Percentiles rank a stretch among this genome's conserved stretches.
Conservation (phyloP, 352 stramenopile genomes). For the Stramenopiles sp. region DNA sequence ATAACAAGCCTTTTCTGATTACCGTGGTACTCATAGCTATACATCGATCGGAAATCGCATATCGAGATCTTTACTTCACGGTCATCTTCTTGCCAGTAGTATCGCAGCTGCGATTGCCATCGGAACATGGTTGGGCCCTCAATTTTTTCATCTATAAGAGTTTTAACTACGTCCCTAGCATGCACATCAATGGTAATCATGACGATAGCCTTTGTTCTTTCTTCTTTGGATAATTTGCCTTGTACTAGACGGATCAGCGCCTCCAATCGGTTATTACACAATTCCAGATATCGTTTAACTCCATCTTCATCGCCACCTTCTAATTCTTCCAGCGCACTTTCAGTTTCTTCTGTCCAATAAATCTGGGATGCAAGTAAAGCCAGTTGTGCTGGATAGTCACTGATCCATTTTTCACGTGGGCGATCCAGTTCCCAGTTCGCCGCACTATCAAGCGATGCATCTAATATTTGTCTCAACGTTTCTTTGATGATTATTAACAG, state of each 20-base stretch:
- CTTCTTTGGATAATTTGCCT: slow-evolving; percentile 39
- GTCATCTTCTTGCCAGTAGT: slow-evolving; percentile 52
- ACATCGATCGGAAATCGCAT: slow-evolving; percentile 66
- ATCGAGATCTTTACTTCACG: slow-evolving; percentile 54
- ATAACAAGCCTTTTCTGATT: slow-evolving; percentile 66
- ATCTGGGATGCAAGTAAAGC: slow-evolving; percentile 69
- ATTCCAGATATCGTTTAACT: slow-evolving; percentile 76
- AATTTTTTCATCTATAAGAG: slow-evolving; percentile 69
- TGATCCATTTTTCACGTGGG: slow-evolving; percentile 55
- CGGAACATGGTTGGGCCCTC: slow-evolving; percentile 68
- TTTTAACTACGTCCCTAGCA: slow-evolving; percentile 75
- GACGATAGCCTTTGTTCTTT: slow-evolving; percentile 80
- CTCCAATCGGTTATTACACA: slow-evolving; percentile 64
- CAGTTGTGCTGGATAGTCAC: slow-evolving; percentile 59
- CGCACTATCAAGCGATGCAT: slow-evolving; percentile 69
- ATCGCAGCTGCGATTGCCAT: slow-evolving; percentile 74
- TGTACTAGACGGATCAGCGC: slow-evolving; percentile 79
- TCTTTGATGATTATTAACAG: slow-evolving; percentile 77
- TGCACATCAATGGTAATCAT: slow-evolving; percentile 91
- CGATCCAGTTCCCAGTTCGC: slow-evolving; percentile 66
- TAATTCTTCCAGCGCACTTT: slow-evolving; percentile 69
- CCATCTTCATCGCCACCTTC: slow-evolving; percentile 81
- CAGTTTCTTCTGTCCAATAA: slow-evolving; percentile 72
- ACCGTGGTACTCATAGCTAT: slow-evolving; percentile 88
- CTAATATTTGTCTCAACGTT: slow-evolving; percentile 51